Base-by-base conservation (phyloP, 2,329 filamentous ascomycete species). In the Capronia coronata region DNA sequence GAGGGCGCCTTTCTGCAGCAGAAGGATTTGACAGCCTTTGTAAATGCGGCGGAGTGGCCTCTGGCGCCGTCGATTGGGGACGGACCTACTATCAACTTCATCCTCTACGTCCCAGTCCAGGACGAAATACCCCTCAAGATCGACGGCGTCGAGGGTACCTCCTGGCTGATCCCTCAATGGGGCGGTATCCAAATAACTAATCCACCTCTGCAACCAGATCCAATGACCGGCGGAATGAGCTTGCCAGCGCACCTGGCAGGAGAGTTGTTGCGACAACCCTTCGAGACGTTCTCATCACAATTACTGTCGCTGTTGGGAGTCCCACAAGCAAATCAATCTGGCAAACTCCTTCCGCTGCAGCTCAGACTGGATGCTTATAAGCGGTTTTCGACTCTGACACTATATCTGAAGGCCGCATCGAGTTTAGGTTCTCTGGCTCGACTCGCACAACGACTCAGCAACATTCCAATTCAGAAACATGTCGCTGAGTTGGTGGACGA, bases 21-120 rank as follows among this genome's bases (percentile, higher is more conserved):
- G 64, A 86, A 94, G 60, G 89, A 95, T 61, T 75, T 98, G 1
- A 88, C 87, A 30, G 90, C 87, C 1, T 98, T 98, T 63, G 89
- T 98, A 68, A 98, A 98, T 63, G 90, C 91, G 2, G 93, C 93
- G 1, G 93, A 98, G 70, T 98, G 93, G 93, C 93, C 93, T 0
- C 71, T 98, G 2, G 94, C 86, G 55, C 91, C 91, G 0, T 95
- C 88, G 49, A 97, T 98, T 59, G 93, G 90, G 35, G 43, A 56
- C 41, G 91, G 91, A 0, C 93, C 93, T 1, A 98, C 93, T 0
- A 83, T 98, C 63, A 97, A 98, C 68, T 97, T 98, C 65, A 83
- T 97, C 49, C 76, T 97, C 22, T 98, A 93, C 63, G 82, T 94
- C 6, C 88, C 90, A 4, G 82, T 87, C 50, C 79, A 85, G 51